Percentiles rank a stretch among this genome's conserved stretches.
These are phyloP conservation scores for Earliella scabrosa DNA, from an alignment of 1,284 basidiomycete species.

Conservation along the genomic window DNA sequence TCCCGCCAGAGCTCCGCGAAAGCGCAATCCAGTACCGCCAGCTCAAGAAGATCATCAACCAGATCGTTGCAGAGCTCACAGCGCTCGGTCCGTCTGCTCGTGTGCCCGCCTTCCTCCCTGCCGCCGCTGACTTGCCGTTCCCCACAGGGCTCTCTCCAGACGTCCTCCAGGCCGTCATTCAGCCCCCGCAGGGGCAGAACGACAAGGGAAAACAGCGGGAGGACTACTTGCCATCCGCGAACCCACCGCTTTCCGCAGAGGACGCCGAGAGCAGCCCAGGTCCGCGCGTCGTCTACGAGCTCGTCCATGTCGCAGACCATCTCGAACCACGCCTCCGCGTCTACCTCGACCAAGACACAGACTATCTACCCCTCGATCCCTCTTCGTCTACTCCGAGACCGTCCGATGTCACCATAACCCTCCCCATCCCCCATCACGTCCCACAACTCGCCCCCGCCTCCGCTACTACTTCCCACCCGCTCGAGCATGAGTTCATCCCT, in stretches of 20 bases:
- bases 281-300: slow-evolving; percentile 55
- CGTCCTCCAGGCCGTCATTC: slow-evolving; percentile 51
- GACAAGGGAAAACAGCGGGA: slow-evolving; percentile 33
- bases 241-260: slow-evolving; percentile 8
- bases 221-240: not conserved
- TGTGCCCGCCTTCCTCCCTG: not conserved
- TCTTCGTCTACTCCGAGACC: not conserved
- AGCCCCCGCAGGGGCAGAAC: slow-evolving; percentile 23
- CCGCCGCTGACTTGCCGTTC: not conserved
- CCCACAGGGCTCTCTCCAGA: slow-evolving; percentile 44
- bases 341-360: slow-evolving; percentile 37
- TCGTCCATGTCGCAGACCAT: slow-evolving; percentile 48
- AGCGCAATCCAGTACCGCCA: slow-evolving; percentile 89
- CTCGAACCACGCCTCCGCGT: slow-evolving; percentile 63
- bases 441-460: slow-evolving; percentile 4
- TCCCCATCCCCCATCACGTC: slow-evolving; percentile 6
- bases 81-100: slow-evolving; percentile 55
- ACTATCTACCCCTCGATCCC: not conserved
- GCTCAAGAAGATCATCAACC: slow-evolving; percentile 93
- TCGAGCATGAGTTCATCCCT: no score
- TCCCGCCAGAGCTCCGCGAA: slow-evolving; percentile 76
- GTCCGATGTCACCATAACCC: slow-evolving; percentile 1
- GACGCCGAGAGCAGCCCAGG: slow-evolving; percentile 5
- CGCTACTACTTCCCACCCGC: not conserved
- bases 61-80: slow-evolving; percentile 82